Evolutionary conservation across 2,329 filamentous ascomycete genomes (phyloP).

Genomic region (Scolecobasidium constrictum): DNA sequence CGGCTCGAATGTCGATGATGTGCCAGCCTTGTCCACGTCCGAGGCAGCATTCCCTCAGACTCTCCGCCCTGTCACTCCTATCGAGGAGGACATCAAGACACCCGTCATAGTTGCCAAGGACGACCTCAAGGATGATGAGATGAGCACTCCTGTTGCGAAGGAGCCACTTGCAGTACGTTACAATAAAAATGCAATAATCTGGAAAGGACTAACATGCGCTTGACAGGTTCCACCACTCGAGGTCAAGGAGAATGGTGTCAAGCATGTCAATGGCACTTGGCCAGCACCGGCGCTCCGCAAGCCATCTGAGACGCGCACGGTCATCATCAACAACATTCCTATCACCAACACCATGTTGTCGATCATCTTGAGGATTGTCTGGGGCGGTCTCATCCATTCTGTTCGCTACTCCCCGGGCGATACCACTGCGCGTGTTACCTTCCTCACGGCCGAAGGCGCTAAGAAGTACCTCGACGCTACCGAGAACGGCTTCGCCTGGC

Average conservation of each 20-base stretch:
- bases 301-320: neutral
- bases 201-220: neutral
- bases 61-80: neutral
- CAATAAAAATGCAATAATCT: neutral
- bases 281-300: neutral
- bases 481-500: constrained; percentile 21
- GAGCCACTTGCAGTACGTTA: neutral
- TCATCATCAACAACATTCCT: neutral
- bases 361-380: constrained; percentile 18
- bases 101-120: neutral
- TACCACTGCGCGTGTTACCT: constrained; percentile 19
- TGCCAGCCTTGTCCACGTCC: neutral
- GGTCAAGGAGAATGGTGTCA: neutral
- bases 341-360: neutral
- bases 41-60: neutral
- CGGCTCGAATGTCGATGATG: neutral
- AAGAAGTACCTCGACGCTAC: constrained; percentile 23
- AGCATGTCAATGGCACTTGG: neutral
- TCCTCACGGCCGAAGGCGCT: constrained; percentile 22
- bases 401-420: constrained; percentile 18
- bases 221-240: neutral
- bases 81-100: neutral
- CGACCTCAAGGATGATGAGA: neutral
- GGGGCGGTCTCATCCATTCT: constrained; percentile 25
- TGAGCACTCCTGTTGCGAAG: neutral